Conservation (phyloP, 2,329 filamentous ascomycete genomes). For the Fusarium verrucosum region DNA sequence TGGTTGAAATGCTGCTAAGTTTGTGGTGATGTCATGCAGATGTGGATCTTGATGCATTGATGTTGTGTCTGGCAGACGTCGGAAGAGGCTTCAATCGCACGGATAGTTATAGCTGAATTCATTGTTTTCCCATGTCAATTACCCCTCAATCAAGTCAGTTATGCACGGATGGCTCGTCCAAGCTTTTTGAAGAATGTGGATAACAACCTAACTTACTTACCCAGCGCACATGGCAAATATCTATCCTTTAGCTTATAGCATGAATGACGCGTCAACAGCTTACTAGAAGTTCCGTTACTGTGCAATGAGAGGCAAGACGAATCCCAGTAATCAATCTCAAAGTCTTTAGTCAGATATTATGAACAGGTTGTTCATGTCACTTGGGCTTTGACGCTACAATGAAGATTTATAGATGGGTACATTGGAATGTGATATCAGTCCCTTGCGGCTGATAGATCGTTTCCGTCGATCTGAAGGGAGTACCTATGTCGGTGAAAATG, state of each 20-base stretch:
- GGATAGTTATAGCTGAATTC: neutral
- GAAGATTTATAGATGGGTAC: neutral
- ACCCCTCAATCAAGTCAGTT: neutral
- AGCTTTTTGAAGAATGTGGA: neutral
- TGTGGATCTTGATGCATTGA: too few relatives aligned
- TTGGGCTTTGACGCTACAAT: constrained; percentile 1
- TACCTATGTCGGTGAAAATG: neutral
- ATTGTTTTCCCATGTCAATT: neutral
- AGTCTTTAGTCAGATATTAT: neutral
- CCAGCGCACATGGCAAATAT: neutral
- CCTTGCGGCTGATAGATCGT: constrained; percentile 16
- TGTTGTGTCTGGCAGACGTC: too few relatives aligned
- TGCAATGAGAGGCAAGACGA: constrained; percentile 9
- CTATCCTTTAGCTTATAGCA: neutral
- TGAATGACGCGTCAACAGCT: constrained; percentile 25
- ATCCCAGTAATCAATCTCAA: neutral
- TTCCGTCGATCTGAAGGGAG: neutral
- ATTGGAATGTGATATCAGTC: constrained; percentile 5
- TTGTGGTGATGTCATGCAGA: too few relatives aligned
- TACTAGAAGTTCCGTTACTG: constrained; percentile 7
- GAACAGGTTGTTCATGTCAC: neutral
- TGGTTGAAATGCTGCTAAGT: too few relatives aligned
- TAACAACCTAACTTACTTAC: neutral
- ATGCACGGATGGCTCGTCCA: constrained; percentile 3
- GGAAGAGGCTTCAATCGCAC: neutral